Conservation (phyloP, 1,139 yeast species). For the Zygoascus sp. region DNA sequence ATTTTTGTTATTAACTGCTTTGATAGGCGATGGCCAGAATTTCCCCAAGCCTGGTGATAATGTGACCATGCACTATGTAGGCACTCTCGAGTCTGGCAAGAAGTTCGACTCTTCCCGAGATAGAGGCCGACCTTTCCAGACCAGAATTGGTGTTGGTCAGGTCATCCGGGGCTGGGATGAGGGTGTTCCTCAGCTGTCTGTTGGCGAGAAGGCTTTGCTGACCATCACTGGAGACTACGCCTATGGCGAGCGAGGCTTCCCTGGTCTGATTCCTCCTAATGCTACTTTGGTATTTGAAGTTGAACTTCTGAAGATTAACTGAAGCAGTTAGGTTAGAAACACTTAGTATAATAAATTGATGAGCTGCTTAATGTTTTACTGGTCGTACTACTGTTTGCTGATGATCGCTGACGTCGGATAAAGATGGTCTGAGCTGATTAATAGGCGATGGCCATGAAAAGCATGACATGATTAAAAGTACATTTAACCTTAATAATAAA, state of each 20-base stretch:
- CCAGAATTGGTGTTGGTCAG: constrained; percentile 91
- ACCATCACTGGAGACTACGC: constrained; percentile 93
- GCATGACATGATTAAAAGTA: too few relatives aligned
- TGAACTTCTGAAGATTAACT: constrained; percentile 76
- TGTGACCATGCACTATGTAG: constrained; percentile 86
- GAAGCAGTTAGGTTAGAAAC: constrained; percentile 6
- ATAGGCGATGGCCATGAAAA: too few relatives aligned
- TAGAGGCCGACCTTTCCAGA: constrained; percentile 92
- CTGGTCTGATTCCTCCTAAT: constrained; percentile 93
- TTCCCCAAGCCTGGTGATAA: constrained; percentile 83
- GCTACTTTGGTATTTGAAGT: constrained; percentile 92
- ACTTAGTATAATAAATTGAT: too few relatives aligned
- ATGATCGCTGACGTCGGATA: too few relatives aligned
- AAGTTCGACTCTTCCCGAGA: constrained; percentile 93
- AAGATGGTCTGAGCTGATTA: too few relatives aligned
- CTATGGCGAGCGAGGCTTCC: constrained; percentile 92
- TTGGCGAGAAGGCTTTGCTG: constrained; percentile 87
- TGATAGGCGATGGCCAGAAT: constrained; percentile 70
- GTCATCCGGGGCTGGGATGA: constrained; percentile 97
- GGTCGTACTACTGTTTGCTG: too few relatives aligned
- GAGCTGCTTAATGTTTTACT: too few relatives aligned
- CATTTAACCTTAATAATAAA: not conserved
- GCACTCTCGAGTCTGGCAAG: constrained; percentile 89
- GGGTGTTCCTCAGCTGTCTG: constrained; percentile 83
- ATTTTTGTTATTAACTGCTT: not conserved